These are phyloP conservation scores for Coemansia interrupta DNA, from an alignment of 192 early-diverging fungal species.

Conservation along the genomic window DNA sequence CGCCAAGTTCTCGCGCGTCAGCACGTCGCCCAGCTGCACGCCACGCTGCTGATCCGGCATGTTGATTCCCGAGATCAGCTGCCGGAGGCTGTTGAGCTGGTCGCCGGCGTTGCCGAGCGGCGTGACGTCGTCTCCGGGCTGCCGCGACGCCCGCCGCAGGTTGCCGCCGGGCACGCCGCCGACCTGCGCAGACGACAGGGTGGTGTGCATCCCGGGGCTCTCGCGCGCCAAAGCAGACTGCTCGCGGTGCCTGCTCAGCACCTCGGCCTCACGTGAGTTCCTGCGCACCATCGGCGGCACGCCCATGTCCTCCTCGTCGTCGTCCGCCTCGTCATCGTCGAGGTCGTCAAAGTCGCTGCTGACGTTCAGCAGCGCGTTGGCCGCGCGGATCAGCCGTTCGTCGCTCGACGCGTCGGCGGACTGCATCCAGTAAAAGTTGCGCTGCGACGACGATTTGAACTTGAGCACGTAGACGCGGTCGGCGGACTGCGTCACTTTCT, in stretches of 20 bases:
- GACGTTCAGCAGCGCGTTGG: conserved; percentile 60
- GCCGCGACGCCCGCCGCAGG: conserved; percentile 16
- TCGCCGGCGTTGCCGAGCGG: conserved; percentile 12
- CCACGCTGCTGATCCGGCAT: conserved; percentile 16
- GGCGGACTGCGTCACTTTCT: conserved; percentile 52
- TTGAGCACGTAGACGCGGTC: conserved; percentile 78
- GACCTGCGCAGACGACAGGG: conserved; percentile 33
- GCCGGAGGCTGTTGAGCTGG: conserved; percentile 28
- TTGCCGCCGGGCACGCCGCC: conserved; percentile 30
- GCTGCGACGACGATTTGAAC: conserved; percentile 75
- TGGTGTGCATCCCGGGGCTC: conserved; percentile 10
- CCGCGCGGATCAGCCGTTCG: conserved; percentile 51
- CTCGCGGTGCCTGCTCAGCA: conserved; percentile 32
- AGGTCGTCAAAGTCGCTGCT: conserved; percentile 12
- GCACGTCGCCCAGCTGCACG: conserved; percentile 41
- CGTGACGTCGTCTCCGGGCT: conserved; percentile 34
- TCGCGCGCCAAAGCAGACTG: conserved; percentile 37
- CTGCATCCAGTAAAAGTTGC: conserved; percentile 85
- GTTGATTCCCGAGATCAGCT: conserved; percentile 27
- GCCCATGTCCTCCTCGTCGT: conserved; percentile 2
- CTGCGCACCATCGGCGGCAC: background rate
- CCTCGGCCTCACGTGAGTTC: conserved; percentile 23
- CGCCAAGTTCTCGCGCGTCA: conserved; percentile 32
- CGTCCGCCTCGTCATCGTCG: conserved; percentile 19
- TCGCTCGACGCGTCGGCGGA: conserved; percentile 60